These are phyloP conservation scores for Ophiocordyceps unilateralis DNA, from an alignment of 2,329 filamentous ascomycete species.

Conservation along the genomic window DNA sequence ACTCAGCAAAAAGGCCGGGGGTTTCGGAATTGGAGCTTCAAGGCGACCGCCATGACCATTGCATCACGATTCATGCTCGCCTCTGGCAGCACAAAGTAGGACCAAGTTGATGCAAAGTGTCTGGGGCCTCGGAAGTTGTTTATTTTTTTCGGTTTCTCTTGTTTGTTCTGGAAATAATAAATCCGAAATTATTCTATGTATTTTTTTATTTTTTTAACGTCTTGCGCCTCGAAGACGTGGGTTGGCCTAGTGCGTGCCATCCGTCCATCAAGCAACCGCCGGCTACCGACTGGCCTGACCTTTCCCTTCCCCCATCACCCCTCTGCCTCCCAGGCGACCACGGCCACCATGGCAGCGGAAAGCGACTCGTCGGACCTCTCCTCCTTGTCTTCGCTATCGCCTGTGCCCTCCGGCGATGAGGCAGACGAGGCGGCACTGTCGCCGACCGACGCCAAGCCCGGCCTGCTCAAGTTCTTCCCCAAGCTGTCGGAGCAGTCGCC, in stretches of 20 bases:
- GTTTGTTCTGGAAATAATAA: not conserved
- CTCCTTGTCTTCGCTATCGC: constrained; percentile 32
- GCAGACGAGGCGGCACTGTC: constrained; percentile 27
- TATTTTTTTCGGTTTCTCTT: not conserved
- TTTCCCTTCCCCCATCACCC: constrained; percentile 12
- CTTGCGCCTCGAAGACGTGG: constrained; percentile 11
- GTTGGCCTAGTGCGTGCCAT: constrained; percentile 14
- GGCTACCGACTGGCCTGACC: constrained; percentile 12
- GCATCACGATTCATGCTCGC: not conserved
- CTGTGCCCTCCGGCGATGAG: constrained; percentile 25
- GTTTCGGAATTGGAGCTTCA: not conserved
- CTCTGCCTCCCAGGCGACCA: constrained; percentile 5
- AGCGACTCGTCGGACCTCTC: constrained; percentile 49
- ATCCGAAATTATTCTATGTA: constrained; percentile 8
- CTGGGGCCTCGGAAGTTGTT: not conserved
- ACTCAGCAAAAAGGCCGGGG: not conserved
- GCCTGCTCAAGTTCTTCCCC: constrained; percentile 52
- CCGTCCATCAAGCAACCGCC: constrained; percentile 13
- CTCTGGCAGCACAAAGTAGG: not conserved
- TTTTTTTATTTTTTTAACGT: constrained; percentile 12
- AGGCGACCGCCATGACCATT: not conserved
- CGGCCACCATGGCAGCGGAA: constrained; percentile 34
- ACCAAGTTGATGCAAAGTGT: not conserved
- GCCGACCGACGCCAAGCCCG: constrained; percentile 31
- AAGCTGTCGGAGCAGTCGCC: constrained; percentile 33